Base-by-base conservation (phyloP, 192 early-diverging fungal species). In the Rhizoclosmatium sp. region DNA sequence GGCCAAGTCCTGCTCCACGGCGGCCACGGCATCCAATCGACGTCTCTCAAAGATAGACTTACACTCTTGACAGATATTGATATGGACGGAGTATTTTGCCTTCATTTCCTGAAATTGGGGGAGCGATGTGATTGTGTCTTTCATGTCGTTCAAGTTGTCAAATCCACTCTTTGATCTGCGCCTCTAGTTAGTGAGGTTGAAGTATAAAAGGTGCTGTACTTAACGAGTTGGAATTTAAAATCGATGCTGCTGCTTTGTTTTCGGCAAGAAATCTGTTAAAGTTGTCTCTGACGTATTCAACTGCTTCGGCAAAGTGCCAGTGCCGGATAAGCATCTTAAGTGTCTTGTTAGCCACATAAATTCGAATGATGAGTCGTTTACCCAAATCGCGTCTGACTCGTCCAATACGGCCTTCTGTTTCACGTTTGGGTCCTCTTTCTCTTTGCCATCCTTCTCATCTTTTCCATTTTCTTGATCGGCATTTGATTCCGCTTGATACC, bases 91-190 rank as follows among this genome's bases (percentile, higher is more conserved):
- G 78, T 92, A 96, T 87, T 89, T 90, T 14, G 84, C 60, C 78
- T 95, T 95, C 82, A 94, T 85, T 49, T 94, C 93, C 80, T 95
- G 94, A 80, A 92, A 96, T 81, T 96, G 93, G 16, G 94, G 95
- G 2, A 96, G 75, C 10, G 94, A 92, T 16, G 90, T 90, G 54
- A 96, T 84, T 44, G 93, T 93, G 60, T 94, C 94, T 71, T 95
- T 95, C 92, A 96, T 93, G 40, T 93, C 89, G 67, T 95, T 94
- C 9, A 96, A 80, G 56, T 82, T 90, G 1, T 89, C 91, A 12
- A 91, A 86, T 81, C 83, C 92, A 84, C 64, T 21, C 31, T 68
- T 61, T n/a, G 47, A 44, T n/a, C 60, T 58, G 2, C 5, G 0
- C 2, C 2, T 19, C 59, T 56, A 49, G 78, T 68, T 59, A 44